Conservation (phyloP, 169 alveolate species). For the Amoebophrya sp. region DNA sequence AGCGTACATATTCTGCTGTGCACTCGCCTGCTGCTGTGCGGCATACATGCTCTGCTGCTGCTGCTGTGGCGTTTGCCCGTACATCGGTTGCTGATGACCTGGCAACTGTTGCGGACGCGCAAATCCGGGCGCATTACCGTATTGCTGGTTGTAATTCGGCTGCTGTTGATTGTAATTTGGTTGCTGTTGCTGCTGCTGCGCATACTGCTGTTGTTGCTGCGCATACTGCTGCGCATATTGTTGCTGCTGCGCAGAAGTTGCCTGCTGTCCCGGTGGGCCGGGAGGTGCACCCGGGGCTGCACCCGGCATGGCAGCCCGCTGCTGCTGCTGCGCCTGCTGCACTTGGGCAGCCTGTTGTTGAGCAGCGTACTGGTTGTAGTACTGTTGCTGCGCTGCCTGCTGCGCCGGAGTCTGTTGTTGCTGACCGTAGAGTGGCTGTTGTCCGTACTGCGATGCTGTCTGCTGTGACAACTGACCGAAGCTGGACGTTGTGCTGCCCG, state of each 20-base stretch:
- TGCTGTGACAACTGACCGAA: background rate
- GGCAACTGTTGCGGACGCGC: too few relatives aligned
- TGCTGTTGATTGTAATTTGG: background rate
- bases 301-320: background rate
- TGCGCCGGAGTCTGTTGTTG: background rate
- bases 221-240: background rate
- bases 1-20: too few relatives aligned
- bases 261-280: background rate
- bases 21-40: too few relatives aligned
- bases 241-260: background rate
- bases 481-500: too few relatives aligned
- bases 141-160: background rate
- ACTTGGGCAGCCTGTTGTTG: background rate
- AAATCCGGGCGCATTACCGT: background rate
- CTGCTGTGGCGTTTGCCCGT: too few relatives aligned
- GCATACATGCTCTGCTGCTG: too few relatives aligned
- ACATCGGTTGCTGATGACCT: too few relatives aligned
- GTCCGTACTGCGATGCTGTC: background rate
- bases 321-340: background rate
- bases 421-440: background rate
- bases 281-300: background rate
- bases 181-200: background rate
- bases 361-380: background rate
- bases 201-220: background rate
- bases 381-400: slow-evolving; percentile 3